Conservation (phyloP, 1,284 basidiomycete species). For the Mrakiaceae sp. region DNA sequence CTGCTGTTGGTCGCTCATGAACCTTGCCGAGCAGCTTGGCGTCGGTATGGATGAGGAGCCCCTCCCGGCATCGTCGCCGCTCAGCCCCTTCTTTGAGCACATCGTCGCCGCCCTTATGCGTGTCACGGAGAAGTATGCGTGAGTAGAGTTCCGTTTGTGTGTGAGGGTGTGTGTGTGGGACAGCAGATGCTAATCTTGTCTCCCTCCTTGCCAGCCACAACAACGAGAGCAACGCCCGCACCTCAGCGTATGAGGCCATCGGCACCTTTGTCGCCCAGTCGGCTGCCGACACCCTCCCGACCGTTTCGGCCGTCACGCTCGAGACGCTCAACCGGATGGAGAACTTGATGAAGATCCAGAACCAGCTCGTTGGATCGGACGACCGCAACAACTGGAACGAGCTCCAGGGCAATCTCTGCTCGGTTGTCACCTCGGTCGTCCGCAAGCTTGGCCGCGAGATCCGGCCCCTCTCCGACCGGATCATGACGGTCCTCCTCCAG, state of each 20-base stretch:
- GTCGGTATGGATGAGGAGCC: conserved; percentile 48
- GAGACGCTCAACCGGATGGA: conserved; percentile 82
- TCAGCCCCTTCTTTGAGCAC: conserved; percentile 83
- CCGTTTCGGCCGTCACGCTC: conserved; percentile 72
- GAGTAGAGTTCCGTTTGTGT: background rate
- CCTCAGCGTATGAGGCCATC: conserved; percentile 92
- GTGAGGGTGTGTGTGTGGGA: background rate
- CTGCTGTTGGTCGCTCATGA: conserved; percentile 95
- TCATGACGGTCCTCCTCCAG: conserved; percentile 85
- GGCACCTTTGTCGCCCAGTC: conserved; percentile 74
- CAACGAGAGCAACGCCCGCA: conserved; percentile 88
- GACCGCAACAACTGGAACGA: conserved; percentile 99
- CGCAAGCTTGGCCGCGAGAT: conserved; percentile 75
- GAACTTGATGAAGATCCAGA: conserved; percentile 69
- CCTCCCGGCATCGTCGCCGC: conserved; percentile 40
- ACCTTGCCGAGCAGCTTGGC: conserved; percentile 74
- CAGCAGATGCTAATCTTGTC: background rate
- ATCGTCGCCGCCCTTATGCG: conserved; percentile 69
- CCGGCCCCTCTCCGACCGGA: conserved; percentile 77
- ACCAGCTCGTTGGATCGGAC: conserved; percentile 88
- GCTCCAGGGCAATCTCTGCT: conserved; percentile 89
- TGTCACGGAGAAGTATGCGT: conserved; percentile 67
- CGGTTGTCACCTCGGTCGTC: conserved; percentile 71
- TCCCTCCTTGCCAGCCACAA: conserved; percentile 43
- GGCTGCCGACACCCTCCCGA: conserved; percentile 64